phyloP scores from a whole-genome alignment of 257 asterid genomes.

The Ehretia macrophylla region DNA sequence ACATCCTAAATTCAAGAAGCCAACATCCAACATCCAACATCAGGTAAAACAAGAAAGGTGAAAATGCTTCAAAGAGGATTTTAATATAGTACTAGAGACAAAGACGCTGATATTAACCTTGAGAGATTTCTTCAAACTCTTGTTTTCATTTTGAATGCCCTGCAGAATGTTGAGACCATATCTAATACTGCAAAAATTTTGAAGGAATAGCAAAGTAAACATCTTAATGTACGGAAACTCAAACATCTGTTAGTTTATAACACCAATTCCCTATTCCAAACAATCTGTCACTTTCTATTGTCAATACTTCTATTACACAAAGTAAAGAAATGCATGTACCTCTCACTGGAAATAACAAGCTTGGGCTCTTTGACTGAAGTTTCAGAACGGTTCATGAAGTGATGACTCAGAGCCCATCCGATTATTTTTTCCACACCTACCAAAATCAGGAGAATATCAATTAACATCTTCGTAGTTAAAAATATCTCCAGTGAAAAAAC shows the following conservation, averaged over 20 bases:
- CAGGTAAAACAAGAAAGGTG: slow-evolving; percentile 14
- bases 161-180: slow-evolving; percentile 72
- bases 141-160: slow-evolving; percentile 69
- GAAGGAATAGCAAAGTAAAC: slow-evolving; percentile 22
- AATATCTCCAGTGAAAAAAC: slow-evolving; percentile 12
- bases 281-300: too few relatives aligned
- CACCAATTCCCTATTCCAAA: background rate
- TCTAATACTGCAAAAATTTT: slow-evolving; percentile 44
- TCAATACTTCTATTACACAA: too few relatives aligned
- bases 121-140: slow-evolving; percentile 68
- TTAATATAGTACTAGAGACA: background rate
- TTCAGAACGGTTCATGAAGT: slow-evolving; percentile 62
- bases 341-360: slow-evolving; percentile 55
- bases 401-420: slow-evolving; percentile 90
- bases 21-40: background rate
- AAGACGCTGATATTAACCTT: slow-evolving; percentile 43
- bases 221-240: background rate
- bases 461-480: slow-evolving; percentile 14
- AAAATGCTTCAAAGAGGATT: background rate
- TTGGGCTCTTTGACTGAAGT: slow-evolving; percentile 39
- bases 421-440: slow-evolving; percentile 67
- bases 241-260: background rate
- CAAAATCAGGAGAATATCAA: slow-evolving; percentile 23
- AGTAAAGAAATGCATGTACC: slow-evolving; percentile 23
- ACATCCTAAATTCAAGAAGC: slow-evolving; percentile 58